Evolutionary conservation across 2,329 filamentous ascomycete species (phyloP), one percentile per base, ranked within the genome.

Genomic region (Penicillium sp.): DNA sequence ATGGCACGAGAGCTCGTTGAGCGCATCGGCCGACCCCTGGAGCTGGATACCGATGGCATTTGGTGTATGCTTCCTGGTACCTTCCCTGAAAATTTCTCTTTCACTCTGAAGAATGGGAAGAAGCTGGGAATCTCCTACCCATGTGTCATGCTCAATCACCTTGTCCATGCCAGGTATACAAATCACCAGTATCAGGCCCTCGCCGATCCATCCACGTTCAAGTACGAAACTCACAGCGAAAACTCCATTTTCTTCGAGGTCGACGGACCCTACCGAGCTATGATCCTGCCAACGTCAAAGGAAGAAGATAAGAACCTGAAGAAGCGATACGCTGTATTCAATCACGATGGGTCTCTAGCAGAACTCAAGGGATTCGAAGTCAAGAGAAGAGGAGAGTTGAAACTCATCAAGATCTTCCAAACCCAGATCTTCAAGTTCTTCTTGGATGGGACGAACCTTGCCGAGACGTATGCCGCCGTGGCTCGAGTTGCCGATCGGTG

Each of bases 161-260:
- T 96, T 3, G 93, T 98, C 6, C 93, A 98, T 66, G 90, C 80
- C 49, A 87, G 86, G 59, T 98, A 96, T 70, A 98, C 93, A 24
- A 98, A 98, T 62, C 86, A 97, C 62, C 93, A 98, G 64, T 98
- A 98, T 67, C 91, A 98, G 75, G 92, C 88, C 0, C 78, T 98
- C 2, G 79, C 83, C 0, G 91, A 98, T 60, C 80, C 83, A 3
- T 78, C 81, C 52, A 88, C 83, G 0, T 90, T 93, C 78, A 87
- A 84, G 66, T 98, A 98, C 63, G 89, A 96, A 66, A 98, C 92
- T 0, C 89, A 95, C 69, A 97, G 92, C 75, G 93, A 98, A 66
- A 98, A 98, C 71, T 93, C 91, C 29, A 98, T 98, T 69, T 98
- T 98, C 76, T 98, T 98, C 74, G 93, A 98, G 71, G 93, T 98